Evolutionary conservation across 176 grass and related monocot species (phyloP), one percentile per base, ranked within the genome.

Genomic region (Zoysia pacifica): DNA sequence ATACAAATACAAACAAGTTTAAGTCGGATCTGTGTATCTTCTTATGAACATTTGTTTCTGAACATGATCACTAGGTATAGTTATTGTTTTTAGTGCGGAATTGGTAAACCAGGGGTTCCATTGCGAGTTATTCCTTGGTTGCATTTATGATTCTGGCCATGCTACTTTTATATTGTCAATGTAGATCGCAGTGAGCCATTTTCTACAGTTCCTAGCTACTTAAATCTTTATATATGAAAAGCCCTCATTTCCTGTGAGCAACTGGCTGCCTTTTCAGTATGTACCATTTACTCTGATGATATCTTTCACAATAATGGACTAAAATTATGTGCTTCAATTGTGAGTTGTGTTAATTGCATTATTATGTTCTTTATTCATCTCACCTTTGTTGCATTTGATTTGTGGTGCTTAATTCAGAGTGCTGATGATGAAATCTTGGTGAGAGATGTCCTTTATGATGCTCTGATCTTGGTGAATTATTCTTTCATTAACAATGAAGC

Each of bases 401-500:
- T 53, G 60, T 59, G 42, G 48, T 89, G 39, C 72, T 75, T 66
- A 39, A 84, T 14, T 74, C 86, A 94, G 93, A 89, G 87, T 69
- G 83, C 90, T 68, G 82, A 37, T 67, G 92, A 95, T 84, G 96
- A 99, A 84, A 79, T 75, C 55, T 83, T 99, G 88, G 84, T 89
- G 54, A 85, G 96, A 65, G 93, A 91, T 77, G 75, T 91, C 55
- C 88, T 99, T 70, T 93, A 81, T 82, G 96, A 99, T 93, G 84
- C 96, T 79, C 83, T 99, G 65, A 95, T 99, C 47, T 81, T 94
- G 78, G 90, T 90, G 64, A 90, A 99, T 85, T 95, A 99, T 88
- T 95, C 96, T 80, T 95, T 99, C 75, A 80, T 95, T 85, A 93
- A 93, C 80, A 76, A 80, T 48, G 81, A 76, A 82, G 79, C 81